A percentile compares a stretch with the other conserved stretches of the same genome.
phyloP scores from a whole-genome alignment of 257 asterid species.

The Solanum infundibuliforme region DNA sequence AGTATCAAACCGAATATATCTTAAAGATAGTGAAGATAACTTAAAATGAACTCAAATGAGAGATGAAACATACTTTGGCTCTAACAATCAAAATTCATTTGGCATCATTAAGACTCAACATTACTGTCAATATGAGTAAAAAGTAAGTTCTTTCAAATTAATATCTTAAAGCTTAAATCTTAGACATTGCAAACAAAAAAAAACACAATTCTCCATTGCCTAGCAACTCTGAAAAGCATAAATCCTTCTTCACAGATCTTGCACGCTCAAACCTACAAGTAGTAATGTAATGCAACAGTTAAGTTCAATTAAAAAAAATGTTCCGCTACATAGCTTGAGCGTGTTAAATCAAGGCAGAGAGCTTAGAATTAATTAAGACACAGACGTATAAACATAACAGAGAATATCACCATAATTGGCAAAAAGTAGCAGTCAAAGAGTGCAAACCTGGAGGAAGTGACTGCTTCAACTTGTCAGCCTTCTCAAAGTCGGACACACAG shows the following conservation, averaged over 20 bases:
- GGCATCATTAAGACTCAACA: not conserved
- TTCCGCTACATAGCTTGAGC: not conserved
- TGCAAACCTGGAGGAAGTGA: conserved; percentile 21
- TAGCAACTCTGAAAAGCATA: not conserved
- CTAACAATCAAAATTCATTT: not conserved
- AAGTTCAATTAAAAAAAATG: not conserved
- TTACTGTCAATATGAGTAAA: not conserved
- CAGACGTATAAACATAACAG: no score
- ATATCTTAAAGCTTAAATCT: not conserved
- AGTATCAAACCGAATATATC: not conserved
- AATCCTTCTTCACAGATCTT: conserved; percentile 13
- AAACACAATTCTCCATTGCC: not conserved
- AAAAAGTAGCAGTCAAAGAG: not conserved
- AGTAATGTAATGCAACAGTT: not conserved
- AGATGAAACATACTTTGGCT: not conserved
- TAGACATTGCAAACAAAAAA: not conserved
- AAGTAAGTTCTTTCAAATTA: not conserved
- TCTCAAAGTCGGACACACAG: not conserved
- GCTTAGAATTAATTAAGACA: not conserved
- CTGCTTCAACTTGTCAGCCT: conserved; percentile 26
- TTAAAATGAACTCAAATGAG: not conserved
- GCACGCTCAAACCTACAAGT: conserved; percentile 23
- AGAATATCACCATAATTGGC: no score
- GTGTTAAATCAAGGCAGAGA: not conserved
- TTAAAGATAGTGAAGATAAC: not conserved